A percentile compares a stretch with the other conserved stretches of the same genome.
Conservation (phyloP, 768 basidiomycete genomes). For the Saitozyma podzolica region DNA sequence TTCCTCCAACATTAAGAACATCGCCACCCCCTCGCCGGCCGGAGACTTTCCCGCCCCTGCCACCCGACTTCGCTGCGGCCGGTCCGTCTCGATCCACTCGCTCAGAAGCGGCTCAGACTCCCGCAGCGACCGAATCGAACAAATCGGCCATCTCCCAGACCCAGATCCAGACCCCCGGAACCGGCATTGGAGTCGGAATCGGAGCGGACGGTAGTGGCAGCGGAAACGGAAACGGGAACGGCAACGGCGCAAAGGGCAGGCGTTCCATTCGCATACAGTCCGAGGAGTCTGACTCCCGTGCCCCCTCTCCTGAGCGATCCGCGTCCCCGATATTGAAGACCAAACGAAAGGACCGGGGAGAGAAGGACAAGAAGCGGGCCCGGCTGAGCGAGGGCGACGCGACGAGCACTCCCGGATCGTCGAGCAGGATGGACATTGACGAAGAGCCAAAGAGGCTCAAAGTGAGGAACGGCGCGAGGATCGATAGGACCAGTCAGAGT, state of each 20-base stretch:
- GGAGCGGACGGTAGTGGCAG: neutral
- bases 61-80: slow-evolving; percentile 8
- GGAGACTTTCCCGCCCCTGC: slow-evolving; percentile 31
- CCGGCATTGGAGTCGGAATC: neutral
- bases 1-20: slow-evolving; percentile 16
- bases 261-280: neutral
- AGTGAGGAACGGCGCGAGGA: neutral
- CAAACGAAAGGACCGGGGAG: slow-evolving; percentile 8
- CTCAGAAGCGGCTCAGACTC: too few relatives aligned
- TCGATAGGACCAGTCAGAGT: too few relatives aligned
- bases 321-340: slow-evolving; percentile 12
- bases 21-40: slow-evolving; percentile 27
- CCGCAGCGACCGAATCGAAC: slow-evolving; percentile 3
- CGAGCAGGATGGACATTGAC: slow-evolving; percentile 17
- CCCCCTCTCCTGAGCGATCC: slow-evolving; percentile 14
- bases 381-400: slow-evolving; percentile 6
- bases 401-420: neutral
- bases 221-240: neutral
- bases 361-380: slow-evolving; percentile 19
- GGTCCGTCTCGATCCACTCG: slow-evolving; percentile 20
- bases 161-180: neutral
- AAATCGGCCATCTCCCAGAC: slow-evolving; percentile 8
- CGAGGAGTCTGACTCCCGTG: slow-evolving; percentile 10
- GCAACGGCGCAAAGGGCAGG: neutral
- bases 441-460: slow-evolving; percentile 5